These are phyloP conservation scores for Glonium stellatum DNA, from an alignment of 495 filamentous ascomycete genomes.

Conservation along the genomic window DNA sequence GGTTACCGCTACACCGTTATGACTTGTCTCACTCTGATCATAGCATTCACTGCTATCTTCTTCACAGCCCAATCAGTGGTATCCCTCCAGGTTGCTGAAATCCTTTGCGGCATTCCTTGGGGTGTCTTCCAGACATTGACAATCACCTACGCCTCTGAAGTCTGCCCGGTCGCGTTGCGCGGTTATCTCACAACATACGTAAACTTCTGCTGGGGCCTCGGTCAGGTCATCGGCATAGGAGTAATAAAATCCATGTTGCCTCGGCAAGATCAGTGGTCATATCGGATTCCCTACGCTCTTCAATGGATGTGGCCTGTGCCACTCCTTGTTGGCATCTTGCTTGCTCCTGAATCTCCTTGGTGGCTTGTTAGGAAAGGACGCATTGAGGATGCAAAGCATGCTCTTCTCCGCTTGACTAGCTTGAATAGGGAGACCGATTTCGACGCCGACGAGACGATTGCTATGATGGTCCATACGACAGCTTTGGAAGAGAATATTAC, in stretches of 20 bases:
- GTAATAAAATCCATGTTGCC: conserved; percentile 32
- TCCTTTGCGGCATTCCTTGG: conserved; percentile 31
- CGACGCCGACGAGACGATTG: conserved; percentile 35
- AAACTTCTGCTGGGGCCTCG: conserved; percentile 39
- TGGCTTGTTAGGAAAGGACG: conserved; percentile 38
- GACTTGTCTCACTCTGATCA: conserved; percentile 21
- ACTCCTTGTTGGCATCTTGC: conserved; percentile 32
- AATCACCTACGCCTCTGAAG: conserved; percentile 33
- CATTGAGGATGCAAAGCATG: conserved; percentile 34
- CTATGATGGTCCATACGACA: conserved; percentile 38
- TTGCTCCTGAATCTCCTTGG: conserved; percentile 39
- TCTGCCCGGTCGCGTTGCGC: conserved; percentile 28
- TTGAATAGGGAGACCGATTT: conserved; percentile 33
- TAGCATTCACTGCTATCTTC: conserved; percentile 31
- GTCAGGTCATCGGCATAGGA: conserved; percentile 35
- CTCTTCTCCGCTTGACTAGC: conserved; percentile 32
- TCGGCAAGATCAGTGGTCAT: conserved; percentile 35
- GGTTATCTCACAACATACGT: conserved; percentile 32
- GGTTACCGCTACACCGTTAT: conserved; percentile 31
- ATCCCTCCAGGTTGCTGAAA: conserved; percentile 25
- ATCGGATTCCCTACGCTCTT: conserved; percentile 37
- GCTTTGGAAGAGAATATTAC: conserved; percentile 37
- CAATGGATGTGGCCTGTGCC: conserved; percentile 42
- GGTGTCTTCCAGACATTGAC: conserved; percentile 35
- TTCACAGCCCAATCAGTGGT: conserved; percentile 31